phyloP scores from a whole-genome alignment of 257 asterid species.

The Solanum stenotomum region DNA sequence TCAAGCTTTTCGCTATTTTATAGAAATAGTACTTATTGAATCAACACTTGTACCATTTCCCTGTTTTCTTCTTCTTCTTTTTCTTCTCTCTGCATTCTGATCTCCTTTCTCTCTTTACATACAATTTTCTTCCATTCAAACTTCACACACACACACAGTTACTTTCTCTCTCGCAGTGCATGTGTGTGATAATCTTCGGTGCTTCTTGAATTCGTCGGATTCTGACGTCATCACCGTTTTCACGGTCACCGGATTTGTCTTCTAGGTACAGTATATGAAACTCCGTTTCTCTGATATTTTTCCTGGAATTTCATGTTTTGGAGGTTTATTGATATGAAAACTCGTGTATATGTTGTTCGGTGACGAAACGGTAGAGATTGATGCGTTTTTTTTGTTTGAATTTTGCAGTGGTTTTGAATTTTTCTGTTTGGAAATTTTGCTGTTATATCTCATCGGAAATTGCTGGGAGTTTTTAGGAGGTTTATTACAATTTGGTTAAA shows the following conservation, averaged over 20 bases:
- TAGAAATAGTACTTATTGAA: constrained; percentile 18
- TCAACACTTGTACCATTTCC: constrained; percentile 18
- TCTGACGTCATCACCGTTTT: background rate
- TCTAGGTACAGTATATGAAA: background rate
- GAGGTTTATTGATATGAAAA: background rate
- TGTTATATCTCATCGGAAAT: background rate
- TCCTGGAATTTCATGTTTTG: background rate
- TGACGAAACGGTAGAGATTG: background rate
- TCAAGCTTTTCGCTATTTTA: background rate
- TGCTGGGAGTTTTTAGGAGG: background rate
- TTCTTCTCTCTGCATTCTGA: constrained; percentile 14
- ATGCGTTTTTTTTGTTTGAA: background rate
- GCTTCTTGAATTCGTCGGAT: background rate
- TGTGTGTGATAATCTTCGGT: background rate
- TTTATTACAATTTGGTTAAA: background rate
- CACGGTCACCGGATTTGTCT: background rate
- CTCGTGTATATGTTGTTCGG: background rate
- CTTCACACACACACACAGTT: background rate
- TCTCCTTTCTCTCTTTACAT: constrained; percentile 6
- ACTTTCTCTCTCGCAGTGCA: constrained; percentile 15
- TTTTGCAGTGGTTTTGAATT: background rate
- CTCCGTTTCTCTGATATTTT: background rate
- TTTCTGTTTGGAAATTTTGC: background rate
- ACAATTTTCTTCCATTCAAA: constrained; percentile 6
- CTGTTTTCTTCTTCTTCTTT: background rate